Base-by-base conservation (phyloP, 805 yeast genomes). In the Metschnikowia lunata region DNA sequence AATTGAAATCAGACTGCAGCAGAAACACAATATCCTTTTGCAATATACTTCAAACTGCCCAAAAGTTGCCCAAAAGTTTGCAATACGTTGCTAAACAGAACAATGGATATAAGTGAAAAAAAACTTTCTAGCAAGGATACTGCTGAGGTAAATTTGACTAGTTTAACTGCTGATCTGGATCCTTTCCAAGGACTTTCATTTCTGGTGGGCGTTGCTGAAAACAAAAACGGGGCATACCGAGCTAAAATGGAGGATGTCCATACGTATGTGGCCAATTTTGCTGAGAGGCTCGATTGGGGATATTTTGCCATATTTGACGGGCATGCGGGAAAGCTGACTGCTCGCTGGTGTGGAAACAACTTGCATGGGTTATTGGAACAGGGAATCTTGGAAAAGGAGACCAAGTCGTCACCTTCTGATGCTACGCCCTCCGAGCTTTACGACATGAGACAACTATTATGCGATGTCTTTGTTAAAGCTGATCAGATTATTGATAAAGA, bases 211-310 rank as follows among this genome's bases (percentile, higher is more conserved):
- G n/a, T n/a, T n/a, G n/a, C n/a, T n/a, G n/a, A n/a, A n/a, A n/a
- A n/a, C n/a, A n/a, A n/a, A n/a, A n/a, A n/a, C n/a, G n/a, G n/a
- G n/a, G n/a, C n/a, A n/a, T n/a, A n/a, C n/a, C n/a, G n/a, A n/a
- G n/a, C n/a, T 40, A 80, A 89, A 27, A 91, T 91, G 99, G 99
- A 91, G 61, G 99, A 91, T 62, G 93, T 91, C 7, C 98, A 91
- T 62, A 86, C 95, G 0, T 88, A 85, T 56, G 88, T 89, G 33
- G 89, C 93, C 52, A 89, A 90, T 68, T 90, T 86, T 69, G 93
- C 90, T n/a, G 95, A 88, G 54, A 64, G 88, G 45, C 69, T 85
- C 28, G 97, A 89, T 61, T 85, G 96, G 85, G 98, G 97, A 2
- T 91, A 87, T 61, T 89, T 91, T 75, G 98, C 95, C 13, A 76